Evolutionary conservation across 345 rosid species (phyloP).

Genomic region (Rhodomyrtus tomentosa): DNA sequence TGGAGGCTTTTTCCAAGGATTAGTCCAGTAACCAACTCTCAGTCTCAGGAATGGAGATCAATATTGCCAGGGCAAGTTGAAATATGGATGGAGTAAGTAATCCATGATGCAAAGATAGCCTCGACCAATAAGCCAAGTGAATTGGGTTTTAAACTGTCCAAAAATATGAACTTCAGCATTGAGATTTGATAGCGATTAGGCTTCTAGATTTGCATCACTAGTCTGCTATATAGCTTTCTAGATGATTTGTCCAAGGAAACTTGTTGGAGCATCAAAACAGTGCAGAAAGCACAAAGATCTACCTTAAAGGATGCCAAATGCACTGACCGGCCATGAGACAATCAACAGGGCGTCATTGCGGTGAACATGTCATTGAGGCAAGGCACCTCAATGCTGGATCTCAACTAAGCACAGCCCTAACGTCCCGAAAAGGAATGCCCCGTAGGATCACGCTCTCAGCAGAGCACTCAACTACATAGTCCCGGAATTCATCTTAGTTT

Average conservation of each 20-base stretch:
- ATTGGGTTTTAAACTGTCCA: background rate
- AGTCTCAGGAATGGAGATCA: background rate
- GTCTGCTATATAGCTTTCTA: background rate
- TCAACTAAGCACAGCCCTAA: background rate
- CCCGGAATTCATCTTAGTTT: background rate
- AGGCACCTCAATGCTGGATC: background rate
- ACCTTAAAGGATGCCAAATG: background rate
- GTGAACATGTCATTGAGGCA: background rate
- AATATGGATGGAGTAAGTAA: background rate
- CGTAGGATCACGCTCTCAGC: background rate
- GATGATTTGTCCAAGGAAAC: background rate
- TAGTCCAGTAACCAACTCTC: background rate
- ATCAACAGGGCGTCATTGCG: background rate
- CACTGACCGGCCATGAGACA: background rate
- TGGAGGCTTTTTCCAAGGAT: background rate
- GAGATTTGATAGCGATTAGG: background rate
- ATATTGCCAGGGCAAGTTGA: background rate
- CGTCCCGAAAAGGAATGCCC: background rate
- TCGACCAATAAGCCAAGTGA: background rate
- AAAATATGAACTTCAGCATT: background rate
- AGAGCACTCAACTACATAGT: background rate
- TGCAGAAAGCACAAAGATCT: background rate
- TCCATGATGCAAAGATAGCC: background rate
- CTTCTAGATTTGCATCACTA: background rate
- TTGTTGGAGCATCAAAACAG: background rate